Evolutionary conservation across 2,329 filamentous ascomycete genomes (phyloP).

Genomic region (Ceratocystis huliohia): DNA sequence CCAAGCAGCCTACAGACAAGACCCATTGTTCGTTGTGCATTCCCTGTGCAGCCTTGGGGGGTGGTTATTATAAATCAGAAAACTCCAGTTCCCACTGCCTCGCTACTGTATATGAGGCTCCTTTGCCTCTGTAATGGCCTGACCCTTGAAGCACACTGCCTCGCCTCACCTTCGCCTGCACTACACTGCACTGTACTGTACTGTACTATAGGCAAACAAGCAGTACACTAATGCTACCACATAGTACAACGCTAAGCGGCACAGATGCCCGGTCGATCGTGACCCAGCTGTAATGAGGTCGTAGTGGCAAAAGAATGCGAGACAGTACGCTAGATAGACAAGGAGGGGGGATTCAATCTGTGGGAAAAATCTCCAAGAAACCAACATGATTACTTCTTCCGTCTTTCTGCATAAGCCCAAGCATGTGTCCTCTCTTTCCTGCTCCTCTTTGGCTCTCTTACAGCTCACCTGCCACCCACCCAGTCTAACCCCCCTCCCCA

Average conservation of each 20-base stretch:
- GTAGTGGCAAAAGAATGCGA: neutral
- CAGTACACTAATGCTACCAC: neutral
- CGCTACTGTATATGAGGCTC: neutral
- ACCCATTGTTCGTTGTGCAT: neutral
- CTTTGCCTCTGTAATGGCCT: neutral
- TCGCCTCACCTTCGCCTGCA: neutral
- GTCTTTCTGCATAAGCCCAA: neutral
- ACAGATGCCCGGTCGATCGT: conserved; percentile 1
- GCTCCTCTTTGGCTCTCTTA: neutral
- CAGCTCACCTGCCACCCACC: neutral
- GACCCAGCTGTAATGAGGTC: neutral
- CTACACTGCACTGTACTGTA: neutral
- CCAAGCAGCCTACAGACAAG: neutral
- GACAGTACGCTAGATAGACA: neutral
- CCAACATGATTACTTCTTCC: neutral
- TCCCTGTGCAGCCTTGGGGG: too few species aligned
- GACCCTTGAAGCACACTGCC: neutral
- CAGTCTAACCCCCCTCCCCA: neutral
- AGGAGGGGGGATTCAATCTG: neutral
- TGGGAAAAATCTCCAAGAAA: neutral
- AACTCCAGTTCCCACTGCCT: neutral
- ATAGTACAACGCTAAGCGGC: neutral
- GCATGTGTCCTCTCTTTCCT: neutral
- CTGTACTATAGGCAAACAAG: neutral
- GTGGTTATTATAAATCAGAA: neutral